Evolutionary conservation across 1,139 yeast genomes (phyloP).

Genomic region (Hemisphaericaspora xylanilytica): DNA sequence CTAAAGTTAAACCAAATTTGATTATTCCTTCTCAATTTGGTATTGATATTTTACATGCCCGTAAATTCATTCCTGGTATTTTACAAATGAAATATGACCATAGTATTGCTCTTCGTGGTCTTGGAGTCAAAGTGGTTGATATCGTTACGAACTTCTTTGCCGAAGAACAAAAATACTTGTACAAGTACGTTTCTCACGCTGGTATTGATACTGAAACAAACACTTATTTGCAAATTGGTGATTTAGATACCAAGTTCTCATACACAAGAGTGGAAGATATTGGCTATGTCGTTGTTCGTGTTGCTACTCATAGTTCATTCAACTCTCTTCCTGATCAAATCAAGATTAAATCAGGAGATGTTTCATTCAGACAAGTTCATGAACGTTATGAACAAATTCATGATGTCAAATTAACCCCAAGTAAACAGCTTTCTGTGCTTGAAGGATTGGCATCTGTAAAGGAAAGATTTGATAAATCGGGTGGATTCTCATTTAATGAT

Average conservation of each 20-base stretch:
- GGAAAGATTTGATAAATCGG: slow-evolving; percentile 24
- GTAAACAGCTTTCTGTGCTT: slow-evolving; percentile 24
- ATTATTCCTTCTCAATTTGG: slow-evolving; percentile 69
- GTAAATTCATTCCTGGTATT: slow-evolving; percentile 31
- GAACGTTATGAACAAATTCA: slow-evolving; percentile 41
- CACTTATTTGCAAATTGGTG: slow-evolving; percentile 43
- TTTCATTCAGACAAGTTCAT: slow-evolving; percentile 39
- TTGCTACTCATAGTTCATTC: slow-evolving; percentile 34
- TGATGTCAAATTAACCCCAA: slow-evolving; percentile 32
- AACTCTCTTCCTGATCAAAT: slow-evolving; percentile 45
- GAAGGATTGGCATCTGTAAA: slow-evolving; percentile 31
- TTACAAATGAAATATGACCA: slow-evolving; percentile 39
- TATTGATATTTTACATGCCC: slow-evolving; percentile 28
- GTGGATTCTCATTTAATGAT: slow-evolving; percentile 25
- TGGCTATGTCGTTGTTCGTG: slow-evolving; percentile 44
- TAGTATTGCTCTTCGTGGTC: slow-evolving; percentile 35
- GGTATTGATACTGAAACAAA: slow-evolving; percentile 38
- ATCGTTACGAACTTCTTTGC: slow-evolving; percentile 46
- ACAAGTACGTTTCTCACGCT: slow-evolving; percentile 31
- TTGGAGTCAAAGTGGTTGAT: slow-evolving; percentile 53
- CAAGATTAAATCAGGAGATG: slow-evolving; percentile 41
- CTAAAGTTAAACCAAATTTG: slow-evolving; percentile 45
- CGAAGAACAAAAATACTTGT: slow-evolving; percentile 35
- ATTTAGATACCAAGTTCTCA: slow-evolving; percentile 30
- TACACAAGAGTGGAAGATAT: slow-evolving; percentile 43